Percentiles rank a stretch among this genome's conserved stretches.
Evolutionary conservation across 1,139 yeast genomes (phyloP).

Genomic region (Geotrichum candidum): DNA sequence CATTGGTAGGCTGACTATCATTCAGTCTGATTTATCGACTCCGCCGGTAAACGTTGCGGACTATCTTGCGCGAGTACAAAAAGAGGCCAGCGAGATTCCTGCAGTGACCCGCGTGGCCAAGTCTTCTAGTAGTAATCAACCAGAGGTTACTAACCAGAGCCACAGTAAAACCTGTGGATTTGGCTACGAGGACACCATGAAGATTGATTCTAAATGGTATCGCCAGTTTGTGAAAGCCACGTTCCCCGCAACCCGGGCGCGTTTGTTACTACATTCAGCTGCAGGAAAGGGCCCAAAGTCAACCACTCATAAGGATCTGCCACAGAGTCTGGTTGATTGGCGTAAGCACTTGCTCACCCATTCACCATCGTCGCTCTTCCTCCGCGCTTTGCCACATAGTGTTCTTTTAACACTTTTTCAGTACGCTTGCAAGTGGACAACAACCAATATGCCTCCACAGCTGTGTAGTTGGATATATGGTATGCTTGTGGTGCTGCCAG

Average conservation of each 20-base stretch:
- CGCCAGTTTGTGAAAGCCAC: slow-evolving; percentile 12
- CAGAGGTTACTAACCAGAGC: neutral
- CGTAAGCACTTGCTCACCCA: slow-evolving; percentile 4
- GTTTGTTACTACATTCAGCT: neutral
- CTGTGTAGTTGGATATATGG: slow-evolving; percentile 38
- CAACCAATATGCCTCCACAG: slow-evolving; percentile 21
- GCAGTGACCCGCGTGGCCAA: neutral
- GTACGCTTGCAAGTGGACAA: slow-evolving; percentile 29
- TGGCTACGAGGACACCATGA: slow-evolving; percentile 4
- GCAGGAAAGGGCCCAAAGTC: slow-evolving; percentile 1
- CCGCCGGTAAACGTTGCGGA: slow-evolving; percentile 23
- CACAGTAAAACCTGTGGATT: neutral
- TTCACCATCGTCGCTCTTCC: neutral
- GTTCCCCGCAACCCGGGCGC: slow-evolving; percentile 17
- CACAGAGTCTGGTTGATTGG: slow-evolving; percentile 28
- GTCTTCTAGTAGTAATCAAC: neutral
- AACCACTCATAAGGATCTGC: slow-evolving; percentile 16
- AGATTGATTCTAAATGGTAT: slow-evolving; percentile 20
- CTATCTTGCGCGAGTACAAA: slow-evolving; percentile 25
- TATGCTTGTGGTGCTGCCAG: slow-evolving; percentile 38
- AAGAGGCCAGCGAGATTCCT: slow-evolving; percentile 21
- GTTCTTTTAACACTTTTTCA: slow-evolving; percentile 24
- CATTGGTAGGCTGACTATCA: slow-evolving; percentile 19
- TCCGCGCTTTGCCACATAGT: slow-evolving; percentile 1
- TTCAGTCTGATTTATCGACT: slow-evolving; percentile 4